Base-by-base conservation (phyloP, 352 stramenopile species). In the Pythium dissimile region DNA sequence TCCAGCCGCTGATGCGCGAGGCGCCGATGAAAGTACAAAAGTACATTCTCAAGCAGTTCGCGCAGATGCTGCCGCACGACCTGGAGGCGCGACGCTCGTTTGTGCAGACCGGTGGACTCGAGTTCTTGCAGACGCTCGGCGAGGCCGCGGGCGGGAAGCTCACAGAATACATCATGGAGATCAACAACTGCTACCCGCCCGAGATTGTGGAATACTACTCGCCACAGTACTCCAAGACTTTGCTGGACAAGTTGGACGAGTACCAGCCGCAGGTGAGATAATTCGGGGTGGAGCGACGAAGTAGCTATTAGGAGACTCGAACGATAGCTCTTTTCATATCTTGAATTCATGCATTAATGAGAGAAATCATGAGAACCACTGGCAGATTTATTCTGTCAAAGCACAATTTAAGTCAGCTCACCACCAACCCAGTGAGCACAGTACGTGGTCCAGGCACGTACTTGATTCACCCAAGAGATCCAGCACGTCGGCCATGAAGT, bases 171-270 rank as follows among this genome's bases (percentile, higher is more conserved):
- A 98, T 98, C 56, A 70, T 94, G 57, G 84, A 96, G 59, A 98
- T 98, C 75, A 98, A 98, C 80, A 96, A 91, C 48, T 98, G 92
- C 72, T 98, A 98, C 68, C 94, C 94, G 16, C 89, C 91, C 0
- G 94, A 98, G 65, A 97, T 98, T 47, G 94, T 98, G 45, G 90
- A 98, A 72, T 98, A 98, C 67, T 98, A 98, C 74, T 97, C 88
- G 52, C 92, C 92, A 24, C 96, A 97, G 63, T 98, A 98, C 73
- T 96, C 88, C 53, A 97, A 98, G 74, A 95, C 89, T 47, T 77
- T 98, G n/a, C 73, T 98, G 18, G 88, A 97, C 66, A 98, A 98
- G 69, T 84, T 98, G 35, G 94, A 98, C 54, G 94, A 98, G 54
- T 98, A 91, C 66, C 86, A 97, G 64, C 92, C 91, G 15, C 84